Conservation (phyloP, 1,284 basidiomycete species). For the Fomitiporia mediterranea region DNA sequence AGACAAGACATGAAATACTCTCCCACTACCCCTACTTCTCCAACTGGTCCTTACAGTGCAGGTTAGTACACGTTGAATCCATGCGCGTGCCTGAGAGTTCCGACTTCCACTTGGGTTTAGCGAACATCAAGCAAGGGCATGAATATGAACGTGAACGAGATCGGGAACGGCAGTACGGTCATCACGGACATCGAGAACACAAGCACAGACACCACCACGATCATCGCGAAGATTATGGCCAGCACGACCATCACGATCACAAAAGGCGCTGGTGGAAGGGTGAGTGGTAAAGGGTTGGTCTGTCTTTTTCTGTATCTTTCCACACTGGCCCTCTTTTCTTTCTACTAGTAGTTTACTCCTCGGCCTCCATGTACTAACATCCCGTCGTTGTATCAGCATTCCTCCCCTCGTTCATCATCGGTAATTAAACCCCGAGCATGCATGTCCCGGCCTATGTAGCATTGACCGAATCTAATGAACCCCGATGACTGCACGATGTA, state of each 20-base stretch:
- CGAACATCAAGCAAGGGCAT: slow-evolving; percentile 3
- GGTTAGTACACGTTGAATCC: slow-evolving; percentile 1
- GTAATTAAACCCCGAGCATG: too few species aligned
- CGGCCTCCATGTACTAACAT: too few species aligned
- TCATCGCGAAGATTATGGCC: not conserved
- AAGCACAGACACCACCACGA: not conserved
- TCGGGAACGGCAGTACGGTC: slow-evolving; percentile 4
- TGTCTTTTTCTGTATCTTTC: not conserved
- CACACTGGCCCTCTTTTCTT: not conserved
- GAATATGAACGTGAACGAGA: slow-evolving; percentile 12
- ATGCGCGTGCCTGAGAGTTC: not conserved
- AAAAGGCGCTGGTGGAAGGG: slow-evolving; percentile 17
- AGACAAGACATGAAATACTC: slow-evolving; percentile 3
- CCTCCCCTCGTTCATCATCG: too few species aligned
- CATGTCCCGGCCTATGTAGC: too few species aligned
- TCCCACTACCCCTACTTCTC: not conserved
- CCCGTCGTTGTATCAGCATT: too few species aligned
- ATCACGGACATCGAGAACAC: not conserved
- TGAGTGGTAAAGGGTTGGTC: slow-evolving; percentile 2
- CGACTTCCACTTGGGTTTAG: slow-evolving; percentile 7
- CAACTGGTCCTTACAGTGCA: not conserved
- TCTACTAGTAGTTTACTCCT: not conserved
- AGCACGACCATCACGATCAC: slow-evolving; percentile 5
- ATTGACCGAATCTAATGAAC: too few species aligned
- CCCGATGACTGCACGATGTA: too few species aligned